A percentile compares a stretch with the other conserved stretches of the same genome.
Evolutionary conservation across 768 basidiomycete species (phyloP).

Genomic region (Tylopilus balloui): DNA sequence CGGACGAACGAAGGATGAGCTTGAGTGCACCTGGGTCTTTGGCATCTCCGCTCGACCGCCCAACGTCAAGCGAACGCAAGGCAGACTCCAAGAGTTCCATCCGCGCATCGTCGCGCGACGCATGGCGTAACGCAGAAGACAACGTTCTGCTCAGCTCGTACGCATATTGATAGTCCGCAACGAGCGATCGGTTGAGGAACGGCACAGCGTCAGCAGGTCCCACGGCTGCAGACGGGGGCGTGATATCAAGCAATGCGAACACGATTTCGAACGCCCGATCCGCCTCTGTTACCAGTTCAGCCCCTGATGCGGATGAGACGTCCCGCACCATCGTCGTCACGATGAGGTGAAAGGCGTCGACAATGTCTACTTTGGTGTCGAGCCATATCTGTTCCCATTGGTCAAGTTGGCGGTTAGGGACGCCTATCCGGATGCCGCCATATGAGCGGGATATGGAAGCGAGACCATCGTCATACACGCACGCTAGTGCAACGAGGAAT

Average conservation of each 20-base stretch:
- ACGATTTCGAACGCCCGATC: constrained; percentile 56
- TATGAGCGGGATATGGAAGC: constrained; percentile 52
- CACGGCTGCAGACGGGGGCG: constrained; percentile 18
- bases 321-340: constrained; percentile 47
- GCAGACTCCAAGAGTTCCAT: constrained; percentile 53
- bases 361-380: constrained; percentile 64
- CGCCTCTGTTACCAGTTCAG: constrained; percentile 41
- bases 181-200: constrained; percentile 63
- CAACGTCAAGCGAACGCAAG: constrained; percentile 39
- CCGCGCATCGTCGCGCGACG: constrained; percentile 52
- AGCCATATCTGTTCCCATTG: constrained; percentile 73
- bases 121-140: constrained; percentile 39
- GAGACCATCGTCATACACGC: constrained; percentile 57
- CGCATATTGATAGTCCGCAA: constrained; percentile 68
- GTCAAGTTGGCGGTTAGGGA: constrained; percentile 36
- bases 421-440: constrained; percentile 43
- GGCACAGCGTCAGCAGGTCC: constrained; percentile 35
- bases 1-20: constrained; percentile 60
- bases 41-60: constrained; percentile 8
- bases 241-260: constrained; percentile 52
- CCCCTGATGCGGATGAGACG: constrained; percentile 41
- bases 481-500: constrained; percentile 55
- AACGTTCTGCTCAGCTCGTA: constrained; percentile 57
- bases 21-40: constrained; percentile 55
- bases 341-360: constrained; percentile 66